Conservation (phyloP, 164 flowering plant species). For the Piper longum region DNA sequence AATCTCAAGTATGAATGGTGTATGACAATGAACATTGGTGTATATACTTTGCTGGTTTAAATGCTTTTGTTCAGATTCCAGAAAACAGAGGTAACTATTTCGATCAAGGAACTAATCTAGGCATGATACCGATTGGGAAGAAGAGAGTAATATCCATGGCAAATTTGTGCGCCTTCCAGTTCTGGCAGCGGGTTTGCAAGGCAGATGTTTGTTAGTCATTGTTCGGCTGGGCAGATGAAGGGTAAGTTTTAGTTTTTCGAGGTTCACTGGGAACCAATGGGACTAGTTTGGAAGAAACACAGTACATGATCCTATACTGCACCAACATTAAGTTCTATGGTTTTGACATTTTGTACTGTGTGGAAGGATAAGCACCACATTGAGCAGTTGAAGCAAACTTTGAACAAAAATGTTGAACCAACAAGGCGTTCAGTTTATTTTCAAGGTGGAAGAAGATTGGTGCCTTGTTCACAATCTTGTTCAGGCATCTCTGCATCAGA, state of each 20-base stretch:
- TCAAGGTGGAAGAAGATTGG: conserved; percentile 81
- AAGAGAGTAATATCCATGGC: conserved; percentile 50
- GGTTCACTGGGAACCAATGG: no score
- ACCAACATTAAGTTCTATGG: no score
- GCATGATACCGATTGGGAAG: conserved; percentile 23
- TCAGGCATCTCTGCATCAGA: conserved; percentile 54
- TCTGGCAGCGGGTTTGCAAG: conserved; percentile 84
- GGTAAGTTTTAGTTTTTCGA: no score
- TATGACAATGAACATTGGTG: background rate
- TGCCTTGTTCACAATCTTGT: conserved; percentile 70
- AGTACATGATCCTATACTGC: no score
- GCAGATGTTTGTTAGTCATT: conserved; percentile 17
- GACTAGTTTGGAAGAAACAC: no score
- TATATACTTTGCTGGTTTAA: background rate
- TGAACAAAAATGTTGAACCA: conserved; percentile 19
- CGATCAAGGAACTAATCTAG: conserved; percentile 20
- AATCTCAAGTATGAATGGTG: background rate
- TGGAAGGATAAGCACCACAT: conserved; percentile 76
- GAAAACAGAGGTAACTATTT: conserved; percentile 38
- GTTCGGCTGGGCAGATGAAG: no score
- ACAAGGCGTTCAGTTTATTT: conserved; percentile 12
- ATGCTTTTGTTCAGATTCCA: conserved; percentile 25
- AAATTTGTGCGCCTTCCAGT: conserved; percentile 71
- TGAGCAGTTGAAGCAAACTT: conserved; percentile 35
- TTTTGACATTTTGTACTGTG: conserved; percentile 1